Evolutionary conservation across 164 flowering plant genomes (phyloP).

Genomic region (Liriodendron chinense): DNA sequence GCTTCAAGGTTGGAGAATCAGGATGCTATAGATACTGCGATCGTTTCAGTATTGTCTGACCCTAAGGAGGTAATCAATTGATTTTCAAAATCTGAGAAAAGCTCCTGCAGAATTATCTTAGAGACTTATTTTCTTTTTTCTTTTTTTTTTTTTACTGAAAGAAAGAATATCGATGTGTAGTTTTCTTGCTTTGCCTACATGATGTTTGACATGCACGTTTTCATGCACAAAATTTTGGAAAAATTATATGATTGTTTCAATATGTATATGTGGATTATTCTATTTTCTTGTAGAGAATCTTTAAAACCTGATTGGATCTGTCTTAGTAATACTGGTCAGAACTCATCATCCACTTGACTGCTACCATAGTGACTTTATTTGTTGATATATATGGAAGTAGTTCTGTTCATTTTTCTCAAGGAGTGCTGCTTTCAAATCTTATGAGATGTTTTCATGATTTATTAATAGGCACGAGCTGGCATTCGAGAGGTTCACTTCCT

Average conservation of each 20-base stretch:
- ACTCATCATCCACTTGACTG: neutral
- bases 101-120: neutral
- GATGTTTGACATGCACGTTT: neutral
- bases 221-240: neutral
- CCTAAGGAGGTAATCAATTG: constrained; percentile 53
- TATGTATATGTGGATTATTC: neutral
- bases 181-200: neutral
- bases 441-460: constrained; percentile 1
- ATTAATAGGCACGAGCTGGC: constrained; percentile 53
- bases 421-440: neutral
- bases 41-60: constrained; percentile 51
- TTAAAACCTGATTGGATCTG: neutral
- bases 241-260: no score
- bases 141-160: neutral
- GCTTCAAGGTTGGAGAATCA: constrained; percentile 70
- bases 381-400: neutral
- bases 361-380: neutral
- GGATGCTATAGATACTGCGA: constrained; percentile 66
- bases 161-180: neutral
- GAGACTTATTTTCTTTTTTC: neutral
- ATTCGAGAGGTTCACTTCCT: constrained; percentile 62
- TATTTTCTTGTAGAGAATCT: neutral
- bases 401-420: neutral
- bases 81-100: neutral
- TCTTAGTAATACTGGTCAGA: neutral